These are phyloP conservation scores for Daldinia sp. DNA, from an alignment of 2,329 filamentous ascomycete genomes.

Conservation along the genomic window DNA sequence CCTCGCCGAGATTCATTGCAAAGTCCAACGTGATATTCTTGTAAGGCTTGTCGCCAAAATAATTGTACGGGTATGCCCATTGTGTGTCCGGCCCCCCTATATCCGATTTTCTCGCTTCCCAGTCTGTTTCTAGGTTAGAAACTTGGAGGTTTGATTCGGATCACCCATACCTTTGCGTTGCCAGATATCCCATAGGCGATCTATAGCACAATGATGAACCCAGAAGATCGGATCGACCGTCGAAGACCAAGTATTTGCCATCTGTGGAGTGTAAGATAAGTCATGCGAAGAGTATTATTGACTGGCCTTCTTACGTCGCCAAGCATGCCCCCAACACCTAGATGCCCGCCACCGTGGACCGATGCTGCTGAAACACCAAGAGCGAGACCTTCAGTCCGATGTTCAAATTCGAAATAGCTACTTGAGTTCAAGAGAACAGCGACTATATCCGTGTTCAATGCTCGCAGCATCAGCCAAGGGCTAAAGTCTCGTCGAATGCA, in stretches of 20 bases:
- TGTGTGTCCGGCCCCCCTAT: conserved; percentile 47
- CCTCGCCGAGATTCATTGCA: conserved; percentile 20
- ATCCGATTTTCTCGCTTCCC: conserved; percentile 41
- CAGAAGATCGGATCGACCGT: conserved; percentile 48
- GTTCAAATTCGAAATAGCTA: conserved; percentile 43
- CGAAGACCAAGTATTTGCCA: conserved; percentile 43
- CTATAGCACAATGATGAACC: conserved; percentile 44
- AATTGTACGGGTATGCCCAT: conserved; percentile 47
- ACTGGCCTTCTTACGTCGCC: conserved; percentile 42
- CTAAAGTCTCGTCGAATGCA: conserved; percentile 48
- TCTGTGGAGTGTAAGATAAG: conserved; percentile 28
- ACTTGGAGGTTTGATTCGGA: neutral
- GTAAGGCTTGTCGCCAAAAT: conserved; percentile 45
- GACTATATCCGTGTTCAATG: conserved; percentile 25
- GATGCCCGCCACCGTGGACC: conserved; percentile 43
- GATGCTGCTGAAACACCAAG: conserved; percentile 34
- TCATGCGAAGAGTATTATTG: conserved; percentile 30
- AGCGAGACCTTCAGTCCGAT: conserved; percentile 40
- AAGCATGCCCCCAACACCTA: conserved; percentile 44
- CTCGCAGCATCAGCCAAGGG: conserved; percentile 31
- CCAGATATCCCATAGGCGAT: conserved; percentile 46
- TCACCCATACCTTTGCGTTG: conserved; percentile 35
- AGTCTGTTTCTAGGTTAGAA: conserved; percentile 30
- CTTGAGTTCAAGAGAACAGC: conserved; percentile 30
- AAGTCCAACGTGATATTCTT: conserved; percentile 47